Evolutionary conservation across 106 monocot genomes (phyloP).

Genomic region (Xerophyta viscosa): DNA sequence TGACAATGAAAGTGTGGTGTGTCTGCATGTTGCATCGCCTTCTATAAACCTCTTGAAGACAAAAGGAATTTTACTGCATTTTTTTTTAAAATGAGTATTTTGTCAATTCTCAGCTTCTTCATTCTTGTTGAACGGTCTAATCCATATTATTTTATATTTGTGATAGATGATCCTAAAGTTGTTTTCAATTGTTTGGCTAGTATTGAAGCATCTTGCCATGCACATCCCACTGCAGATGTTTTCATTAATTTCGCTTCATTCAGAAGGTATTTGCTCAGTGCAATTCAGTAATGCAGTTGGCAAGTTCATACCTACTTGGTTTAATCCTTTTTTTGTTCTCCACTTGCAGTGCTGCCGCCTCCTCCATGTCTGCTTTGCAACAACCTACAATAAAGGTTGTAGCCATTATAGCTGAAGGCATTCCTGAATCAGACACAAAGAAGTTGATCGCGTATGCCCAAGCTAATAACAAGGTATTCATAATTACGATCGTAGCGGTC

Average conservation of each 20-base stretch:
- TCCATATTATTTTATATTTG: slow-evolving; percentile 1
- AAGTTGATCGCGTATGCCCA: slow-evolving; percentile 56
- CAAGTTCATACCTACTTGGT: not conserved
- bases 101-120: too few relatives aligned
- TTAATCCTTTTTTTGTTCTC: slow-evolving; percentile 5
- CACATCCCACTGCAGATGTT: slow-evolving; percentile 97
- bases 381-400: slow-evolving; percentile 63
- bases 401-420: slow-evolving; percentile 75
- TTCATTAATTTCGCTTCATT: slow-evolving; percentile 98
- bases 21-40: too few relatives aligned
- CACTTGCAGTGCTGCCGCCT: slow-evolving; percentile 59
- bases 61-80: too few relatives aligned
- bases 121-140: too few relatives aligned
- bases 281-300: not conserved
- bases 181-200: slow-evolving; percentile 18
- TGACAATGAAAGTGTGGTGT: too few relatives aligned
- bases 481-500: too few relatives aligned
- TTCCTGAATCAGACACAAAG: slow-evolving; percentile 64
- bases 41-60: too few relatives aligned
- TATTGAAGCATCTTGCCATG: slow-evolving; percentile 83
- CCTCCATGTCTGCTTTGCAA: slow-evolving; percentile 61
- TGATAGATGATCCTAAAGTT: not conserved
- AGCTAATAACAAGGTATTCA: slow-evolving; percentile 73
- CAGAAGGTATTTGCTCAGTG: slow-evolving; percentile 49
- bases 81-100: too few relatives aligned